Evolutionary conservation across 495 filamentous ascomycete genomes (phyloP).

Genomic region (Patellaria atrata): DNA sequence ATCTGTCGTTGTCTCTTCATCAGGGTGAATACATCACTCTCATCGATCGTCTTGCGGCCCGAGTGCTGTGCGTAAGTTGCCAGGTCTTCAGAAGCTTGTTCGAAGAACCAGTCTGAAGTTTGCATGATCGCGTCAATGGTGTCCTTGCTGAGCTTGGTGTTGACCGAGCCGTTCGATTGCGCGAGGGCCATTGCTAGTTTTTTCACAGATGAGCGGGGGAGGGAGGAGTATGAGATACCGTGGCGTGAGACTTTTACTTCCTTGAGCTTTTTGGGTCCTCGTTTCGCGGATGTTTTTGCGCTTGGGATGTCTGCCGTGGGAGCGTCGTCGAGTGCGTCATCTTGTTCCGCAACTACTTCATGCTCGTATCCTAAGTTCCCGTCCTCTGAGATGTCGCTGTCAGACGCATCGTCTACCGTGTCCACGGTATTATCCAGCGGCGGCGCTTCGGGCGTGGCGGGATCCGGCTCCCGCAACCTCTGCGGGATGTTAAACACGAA

Average conservation of each 20-base stretch:
- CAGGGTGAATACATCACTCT: conserved; percentile 64
- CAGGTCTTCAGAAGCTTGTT: conserved; percentile 68
- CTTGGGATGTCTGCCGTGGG: neutral
- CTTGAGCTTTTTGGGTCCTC: conserved; percentile 30
- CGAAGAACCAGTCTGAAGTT: conserved; percentile 79
- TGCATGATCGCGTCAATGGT: conserved; percentile 58
- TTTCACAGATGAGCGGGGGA: conserved; percentile 57
- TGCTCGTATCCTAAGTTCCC: neutral
- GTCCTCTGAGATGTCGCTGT: conserved; percentile 25
- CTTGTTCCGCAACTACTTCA: conserved; percentile 6
- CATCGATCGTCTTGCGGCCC: conserved; percentile 70
- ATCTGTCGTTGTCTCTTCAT: conserved; percentile 76
- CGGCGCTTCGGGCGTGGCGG: no score
- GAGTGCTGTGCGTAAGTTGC: conserved; percentile 69
- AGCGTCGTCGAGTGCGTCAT: neutral
- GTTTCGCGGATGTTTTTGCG: conserved; percentile 8
- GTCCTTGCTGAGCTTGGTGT: conserved; percentile 54
- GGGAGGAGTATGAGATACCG: conserved; percentile 59
- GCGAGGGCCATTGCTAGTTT: conserved; percentile 59
- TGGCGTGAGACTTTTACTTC: conserved; percentile 51
- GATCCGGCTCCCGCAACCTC: no score
- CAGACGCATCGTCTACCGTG: conserved; percentile 22
- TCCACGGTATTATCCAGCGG: no score
- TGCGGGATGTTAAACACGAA: conserved; percentile 18
- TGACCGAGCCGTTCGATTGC: conserved; percentile 42